These are phyloP conservation scores for Echinochloa phyllopogon DNA, from an alignment of 176 grass and related monocot species.

Conservation along the genomic window DNA sequence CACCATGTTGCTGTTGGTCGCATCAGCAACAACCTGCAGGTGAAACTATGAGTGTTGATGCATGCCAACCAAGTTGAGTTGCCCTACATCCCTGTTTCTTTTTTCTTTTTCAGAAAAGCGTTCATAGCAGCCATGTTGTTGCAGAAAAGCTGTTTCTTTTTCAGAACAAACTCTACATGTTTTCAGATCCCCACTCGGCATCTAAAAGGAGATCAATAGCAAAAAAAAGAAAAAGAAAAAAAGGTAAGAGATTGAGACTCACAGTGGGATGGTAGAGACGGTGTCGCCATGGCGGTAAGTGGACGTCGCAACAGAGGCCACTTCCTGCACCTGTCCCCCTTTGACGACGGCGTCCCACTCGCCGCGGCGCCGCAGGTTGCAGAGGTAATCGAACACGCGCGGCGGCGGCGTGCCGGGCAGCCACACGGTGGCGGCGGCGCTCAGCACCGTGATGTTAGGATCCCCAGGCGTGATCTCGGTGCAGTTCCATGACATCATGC, in stretches of 20 bases:
- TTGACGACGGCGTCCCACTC: slow-evolving; percentile 50
- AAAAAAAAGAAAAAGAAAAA: too few species aligned
- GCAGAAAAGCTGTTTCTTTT: too few species aligned
- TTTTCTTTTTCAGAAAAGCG: too few species aligned
- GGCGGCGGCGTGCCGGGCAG: slow-evolving; percentile 25
- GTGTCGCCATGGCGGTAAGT: slow-evolving; percentile 39
- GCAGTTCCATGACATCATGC: slow-evolving; percentile 19
- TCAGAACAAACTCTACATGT: neutral
- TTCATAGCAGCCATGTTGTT: too few species aligned
- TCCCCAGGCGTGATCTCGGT: neutral
- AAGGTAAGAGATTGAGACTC: slow-evolving; percentile 4
- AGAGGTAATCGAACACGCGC: slow-evolving; percentile 52
- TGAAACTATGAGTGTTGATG: too few species aligned
- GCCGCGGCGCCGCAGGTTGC: slow-evolving; percentile 21
- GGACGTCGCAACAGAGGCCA: slow-evolving; percentile 46
- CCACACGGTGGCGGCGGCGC: slow-evolving; percentile 38
- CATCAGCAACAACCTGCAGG: slow-evolving; percentile 5
- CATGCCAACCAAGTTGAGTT: too few species aligned
- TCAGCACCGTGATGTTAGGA: slow-evolving; percentile 35
- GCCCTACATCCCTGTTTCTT: too few species aligned
- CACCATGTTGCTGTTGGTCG: slow-evolving; percentile 18
- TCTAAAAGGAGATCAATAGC: too few species aligned
- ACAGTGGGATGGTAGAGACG: slow-evolving; percentile 54
- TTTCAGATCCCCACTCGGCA: neutral
- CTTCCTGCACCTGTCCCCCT: slow-evolving; percentile 33